Conservation (phyloP, 106 monocot genomes). For the Apostasia shenzhenica region DNA sequence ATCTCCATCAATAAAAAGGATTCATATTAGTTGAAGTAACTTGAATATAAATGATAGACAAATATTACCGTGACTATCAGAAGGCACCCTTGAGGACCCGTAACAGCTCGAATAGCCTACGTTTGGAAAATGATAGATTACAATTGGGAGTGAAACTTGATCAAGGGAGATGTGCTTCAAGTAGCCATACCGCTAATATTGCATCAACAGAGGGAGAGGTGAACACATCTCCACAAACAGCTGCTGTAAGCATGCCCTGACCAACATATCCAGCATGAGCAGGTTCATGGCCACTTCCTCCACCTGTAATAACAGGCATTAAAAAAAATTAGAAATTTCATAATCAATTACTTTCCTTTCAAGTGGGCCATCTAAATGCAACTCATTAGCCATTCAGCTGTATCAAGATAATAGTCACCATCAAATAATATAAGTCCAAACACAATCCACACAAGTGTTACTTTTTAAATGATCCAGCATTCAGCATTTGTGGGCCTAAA, state of each 20-base stretch:
- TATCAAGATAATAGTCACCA: too few species aligned
- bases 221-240: conserved; percentile 93
- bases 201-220: conserved; percentile 84
- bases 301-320: conserved; percentile 31
- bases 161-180: conserved; percentile 1
- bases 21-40: too few species aligned
- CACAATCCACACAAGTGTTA: too few species aligned
- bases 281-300: conserved; percentile 98
- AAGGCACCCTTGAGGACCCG: conserved; percentile 92
- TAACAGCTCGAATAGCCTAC: conserved; percentile 94
- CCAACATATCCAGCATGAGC: conserved; percentile 98
- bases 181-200: conserved; percentile 74
- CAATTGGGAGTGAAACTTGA: background rate
- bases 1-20: too few species aligned
- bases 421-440: too few species aligned
- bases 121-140: conserved; percentile 11
- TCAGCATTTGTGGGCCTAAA: too few species aligned
- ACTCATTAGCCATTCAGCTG: too few species aligned
- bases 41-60: too few species aligned
- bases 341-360: too few species aligned
- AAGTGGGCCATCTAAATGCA: too few species aligned
- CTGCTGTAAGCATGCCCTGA: conserved; percentile 93
- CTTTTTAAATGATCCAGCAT: too few species aligned
- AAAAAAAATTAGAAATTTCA: too few species aligned
- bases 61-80: conserved; percentile 75